Base-by-base conservation (phyloP, 208 protist genomes). In the Wallacemonas sp. region DNA sequence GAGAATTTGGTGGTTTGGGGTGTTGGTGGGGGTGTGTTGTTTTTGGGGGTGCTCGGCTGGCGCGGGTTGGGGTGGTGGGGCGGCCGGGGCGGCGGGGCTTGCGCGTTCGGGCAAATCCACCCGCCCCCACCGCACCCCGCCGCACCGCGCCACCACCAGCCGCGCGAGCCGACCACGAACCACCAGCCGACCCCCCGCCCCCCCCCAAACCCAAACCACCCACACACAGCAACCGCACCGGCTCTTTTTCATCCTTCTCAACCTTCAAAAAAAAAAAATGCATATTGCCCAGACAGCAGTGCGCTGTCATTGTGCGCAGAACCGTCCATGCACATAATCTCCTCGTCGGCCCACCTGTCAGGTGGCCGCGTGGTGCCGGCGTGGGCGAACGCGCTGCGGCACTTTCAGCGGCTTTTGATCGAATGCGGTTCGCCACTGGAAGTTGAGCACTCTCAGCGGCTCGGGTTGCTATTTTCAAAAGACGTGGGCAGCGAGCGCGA, bases 331-430 rank as follows among this genome's bases (percentile, higher is more conserved):
- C n/a, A n/a, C n/a, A n/a, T n/a, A n/a, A n/a, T n/a, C n/a, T n/a
- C n/a, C n/a, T n/a, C n/a, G n/a, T n/a, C n/a, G n/a, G n/a, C n/a
- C n/a, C n/a, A n/a, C n/a, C n/a, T n/a, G n/a, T n/a, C n/a, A n/a
- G n/a, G n/a, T n/a, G n/a, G n/a, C n/a, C n/a, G n/a, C n/a, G n/a
- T n/a, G n/a, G n/a, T 39, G 24, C 60, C 68, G 17, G 64, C 80
- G 10, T 91, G 84, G 84, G 53, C 83, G 53, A 66, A 62, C 37
- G 80, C 80, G 8, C 48, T 91, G n/a, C 5, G 22, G 0, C 58
- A 83, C 45, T 91, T 83, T 57, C 68, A 80, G n/a, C 78, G 80
- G 2, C 65, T 79, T n/a, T 38, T 91, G 3, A 53, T 91, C 29
- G 80, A 91, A 50, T 82, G 78, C 30, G 84, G 84, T 8, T 85